These are phyloP conservation scores for Blumeria graminis DNA, from an alignment of 2,329 filamentous ascomycete species.

Conservation along the genomic window DNA sequence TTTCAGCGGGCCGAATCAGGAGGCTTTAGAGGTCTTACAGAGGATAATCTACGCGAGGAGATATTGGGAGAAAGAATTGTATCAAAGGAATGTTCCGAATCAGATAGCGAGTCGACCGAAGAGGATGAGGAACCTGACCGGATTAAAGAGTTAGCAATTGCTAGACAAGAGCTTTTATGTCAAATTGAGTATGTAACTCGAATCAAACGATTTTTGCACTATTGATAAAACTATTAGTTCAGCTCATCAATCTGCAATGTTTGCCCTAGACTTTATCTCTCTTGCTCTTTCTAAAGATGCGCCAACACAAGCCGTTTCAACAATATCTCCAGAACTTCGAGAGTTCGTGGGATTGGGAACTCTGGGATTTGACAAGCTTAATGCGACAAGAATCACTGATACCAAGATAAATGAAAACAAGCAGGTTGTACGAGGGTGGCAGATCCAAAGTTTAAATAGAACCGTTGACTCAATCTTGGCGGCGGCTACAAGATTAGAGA, in stretches of 20 bases:
- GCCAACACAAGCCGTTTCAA: conserved; percentile 42
- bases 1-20: conserved; percentile 33
- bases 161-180: conserved; percentile 31
- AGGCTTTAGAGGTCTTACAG: conserved; percentile 58
- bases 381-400: conserved; percentile 32
- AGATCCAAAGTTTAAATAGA: conserved; percentile 50
- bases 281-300: conserved; percentile 60
- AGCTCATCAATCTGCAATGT: conserved; percentile 34
- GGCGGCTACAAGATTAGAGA: conserved; percentile 46
- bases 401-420: conserved; percentile 30
- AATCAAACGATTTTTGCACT: neutral
- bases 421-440: conserved; percentile 42
- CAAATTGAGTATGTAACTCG: conserved; percentile 27
- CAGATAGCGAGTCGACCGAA: conserved; percentile 23
- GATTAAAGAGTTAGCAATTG: conserved; percentile 17
- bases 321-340: conserved; percentile 47
- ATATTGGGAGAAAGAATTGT: conserved; percentile 24
- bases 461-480: conserved; percentile 50
- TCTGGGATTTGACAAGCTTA: conserved; percentile 41
- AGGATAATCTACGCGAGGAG: conserved; percentile 46
- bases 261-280: conserved; percentile 62
- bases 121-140: conserved; percentile 18
- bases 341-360: conserved; percentile 50
- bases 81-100: conserved; percentile 19
- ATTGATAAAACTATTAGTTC: conserved; percentile 13